Evolutionary conservation across 2,329 filamentous ascomycete genomes (phyloP).

Genomic region (Aspergillus amoenus): DNA sequence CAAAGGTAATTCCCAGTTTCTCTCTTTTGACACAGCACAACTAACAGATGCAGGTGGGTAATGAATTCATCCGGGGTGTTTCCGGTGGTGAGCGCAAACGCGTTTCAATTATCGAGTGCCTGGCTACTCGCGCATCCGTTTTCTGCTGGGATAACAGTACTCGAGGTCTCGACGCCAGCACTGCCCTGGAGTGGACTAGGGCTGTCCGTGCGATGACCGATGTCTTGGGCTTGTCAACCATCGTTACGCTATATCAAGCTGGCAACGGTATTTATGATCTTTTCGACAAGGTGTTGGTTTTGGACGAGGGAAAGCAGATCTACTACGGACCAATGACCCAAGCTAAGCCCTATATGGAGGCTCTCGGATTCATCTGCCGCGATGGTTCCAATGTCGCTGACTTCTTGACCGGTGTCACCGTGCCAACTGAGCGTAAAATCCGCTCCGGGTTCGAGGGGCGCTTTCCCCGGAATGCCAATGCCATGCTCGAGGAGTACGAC

Average conservation of each 20-base stretch:
- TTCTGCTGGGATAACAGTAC: conserved; percentile 69
- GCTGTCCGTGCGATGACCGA: conserved; percentile 65
- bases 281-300: conserved; percentile 69
- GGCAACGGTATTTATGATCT: conserved; percentile 68
- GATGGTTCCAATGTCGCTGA: conserved; percentile 65
- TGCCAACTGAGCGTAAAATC: conserved; percentile 51
- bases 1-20: conserved; percentile 42
- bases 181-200: conserved; percentile 61
- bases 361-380: conserved; percentile 61
- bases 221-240: conserved; percentile 58
- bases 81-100: conserved; percentile 69
- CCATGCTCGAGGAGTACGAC: conserved; percentile 52
- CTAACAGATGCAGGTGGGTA: conserved; percentile 50
- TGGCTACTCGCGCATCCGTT: conserved; percentile 58
- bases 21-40: no score
- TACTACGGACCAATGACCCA: conserved; percentile 62
- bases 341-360: conserved; percentile 65
- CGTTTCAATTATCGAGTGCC: conserved; percentile 66
- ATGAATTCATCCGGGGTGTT: conserved; percentile 65
- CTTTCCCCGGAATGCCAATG: conserved; percentile 46
- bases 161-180: conserved; percentile 64
- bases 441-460: conserved; percentile 43
- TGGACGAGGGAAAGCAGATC: conserved; percentile 65
- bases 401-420: conserved; percentile 65
- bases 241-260: conserved; percentile 69